A percentile compares a stretch with the other conserved stretches of the same genome.
Evolutionary conservation across 1,139 yeast genomes (phyloP).

Genomic region (Hyphopichia khmerensis): DNA sequence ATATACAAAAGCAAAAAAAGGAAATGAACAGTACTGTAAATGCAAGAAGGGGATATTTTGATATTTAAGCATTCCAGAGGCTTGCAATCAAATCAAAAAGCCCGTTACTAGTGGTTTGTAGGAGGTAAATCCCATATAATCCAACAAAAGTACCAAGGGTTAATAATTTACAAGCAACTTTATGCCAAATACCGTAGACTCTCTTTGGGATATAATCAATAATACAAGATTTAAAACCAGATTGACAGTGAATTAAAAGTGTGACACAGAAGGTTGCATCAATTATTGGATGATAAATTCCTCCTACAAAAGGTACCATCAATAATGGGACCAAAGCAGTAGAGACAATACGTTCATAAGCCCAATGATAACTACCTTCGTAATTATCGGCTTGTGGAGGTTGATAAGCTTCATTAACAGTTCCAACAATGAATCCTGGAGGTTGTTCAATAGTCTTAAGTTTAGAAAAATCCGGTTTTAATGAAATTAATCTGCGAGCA

Average conservation of each 20-base stretch:
- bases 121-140: slow-evolving; percentile 64
- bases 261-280: slow-evolving; percentile 69
- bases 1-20: neutral
- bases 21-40: neutral
- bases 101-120: slow-evolving; percentile 61
- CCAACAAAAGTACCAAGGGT: slow-evolving; percentile 62
- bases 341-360: slow-evolving; percentile 70
- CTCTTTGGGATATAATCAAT: slow-evolving; percentile 80
- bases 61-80: slow-evolving; percentile 36
- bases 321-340: slow-evolving; percentile 73
- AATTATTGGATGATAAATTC: slow-evolving; percentile 61
- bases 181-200: slow-evolving; percentile 68
- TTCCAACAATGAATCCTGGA: slow-evolving; percentile 70
- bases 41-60: neutral
- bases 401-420: slow-evolving; percentile 77
- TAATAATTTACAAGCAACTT: slow-evolving; percentile 59
- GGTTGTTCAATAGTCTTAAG: slow-evolving; percentile 65
- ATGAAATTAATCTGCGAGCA: slow-evolving; percentile 21
- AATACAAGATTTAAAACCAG: slow-evolving; percentile 84
- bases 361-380: slow-evolving; percentile 91
- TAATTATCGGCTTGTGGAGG: slow-evolving; percentile 58
- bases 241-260: slow-evolving; percentile 70
- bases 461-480: slow-evolving; percentile 48
- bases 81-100: slow-evolving; percentile 44
- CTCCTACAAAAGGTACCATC: slow-evolving; percentile 68